Evolutionary conservation across 148 eudicot genomes (phyloP).

Genomic region (Rhododendron kiyosumense): DNA sequence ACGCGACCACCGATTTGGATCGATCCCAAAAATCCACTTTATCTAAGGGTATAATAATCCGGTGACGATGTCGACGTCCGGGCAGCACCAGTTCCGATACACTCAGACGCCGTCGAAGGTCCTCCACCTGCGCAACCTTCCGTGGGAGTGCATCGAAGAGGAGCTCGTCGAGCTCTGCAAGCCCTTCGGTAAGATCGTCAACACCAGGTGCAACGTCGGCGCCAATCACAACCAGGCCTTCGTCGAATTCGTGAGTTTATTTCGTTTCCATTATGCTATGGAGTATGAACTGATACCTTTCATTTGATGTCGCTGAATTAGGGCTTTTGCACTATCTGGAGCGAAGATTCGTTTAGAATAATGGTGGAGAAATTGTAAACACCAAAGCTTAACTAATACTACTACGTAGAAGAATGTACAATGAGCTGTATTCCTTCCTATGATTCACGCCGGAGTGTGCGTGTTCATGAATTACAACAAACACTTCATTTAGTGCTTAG

Average conservation of each 20-base stretch:
- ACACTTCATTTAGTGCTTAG: not conserved
- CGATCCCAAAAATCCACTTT: not conserved
- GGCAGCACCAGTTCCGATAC: constrained; percentile 58
- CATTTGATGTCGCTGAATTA: not conserved
- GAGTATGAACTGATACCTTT: not conserved
- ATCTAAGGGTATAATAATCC: not conserved
- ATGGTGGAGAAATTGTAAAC: not conserved
- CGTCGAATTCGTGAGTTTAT: constrained; percentile 54
- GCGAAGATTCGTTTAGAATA: not conserved
- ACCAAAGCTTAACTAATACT: not conserved
- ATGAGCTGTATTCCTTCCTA: not conserved
- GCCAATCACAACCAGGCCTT: constrained; percentile 82
- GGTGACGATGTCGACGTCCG: constrained; percentile 31
- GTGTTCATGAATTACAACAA: too few species aligned
- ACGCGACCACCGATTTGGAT: not conserved
- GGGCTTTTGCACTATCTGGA: not conserved
- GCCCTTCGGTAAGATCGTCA: constrained; percentile 69
- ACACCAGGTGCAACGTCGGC: constrained; percentile 80
- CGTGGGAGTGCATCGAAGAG: constrained; percentile 77
- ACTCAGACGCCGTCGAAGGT: constrained; percentile 84
- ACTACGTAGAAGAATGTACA: not conserved
- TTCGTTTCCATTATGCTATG: not conserved
- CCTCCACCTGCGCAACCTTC: constrained; percentile 70
- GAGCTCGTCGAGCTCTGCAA: constrained; percentile 66
- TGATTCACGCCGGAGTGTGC: not conserved